These are phyloP conservation scores for Coemansia sp. DNA, from an alignment of 192 early-diverging fungal genomes.

Conservation along the genomic window DNA sequence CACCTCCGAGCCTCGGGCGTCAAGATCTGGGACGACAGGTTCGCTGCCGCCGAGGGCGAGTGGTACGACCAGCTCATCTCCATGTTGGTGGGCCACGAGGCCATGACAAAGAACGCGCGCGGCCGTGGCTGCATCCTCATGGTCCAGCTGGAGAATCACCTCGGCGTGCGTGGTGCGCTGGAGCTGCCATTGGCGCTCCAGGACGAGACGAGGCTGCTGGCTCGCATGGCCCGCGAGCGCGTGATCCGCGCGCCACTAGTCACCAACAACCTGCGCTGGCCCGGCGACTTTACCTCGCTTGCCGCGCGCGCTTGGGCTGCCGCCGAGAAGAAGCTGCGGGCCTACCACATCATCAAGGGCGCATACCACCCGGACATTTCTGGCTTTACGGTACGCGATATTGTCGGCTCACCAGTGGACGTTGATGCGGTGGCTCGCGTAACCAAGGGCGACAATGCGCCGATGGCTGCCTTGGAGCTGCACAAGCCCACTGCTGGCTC, in stretches of 20 bases:
- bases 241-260: conserved; percentile 82
- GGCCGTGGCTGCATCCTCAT: conserved; percentile 72
- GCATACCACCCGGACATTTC: conserved; percentile 35
- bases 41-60: conserved; percentile 70
- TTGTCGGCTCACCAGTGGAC: conserved; percentile 21
- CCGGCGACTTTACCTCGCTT: conserved; percentile 32
- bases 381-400: conserved; percentile 35
- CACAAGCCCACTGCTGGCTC: background rate
- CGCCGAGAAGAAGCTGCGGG: conserved; percentile 30
- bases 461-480: conserved; percentile 48
- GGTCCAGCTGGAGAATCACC: conserved; percentile 85
- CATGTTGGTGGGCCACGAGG: conserved; percentile 77
- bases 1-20: conserved; percentile 69
- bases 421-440: conserved; percentile 19
- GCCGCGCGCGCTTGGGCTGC: conserved; percentile 20
- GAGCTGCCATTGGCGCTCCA: conserved; percentile 72
- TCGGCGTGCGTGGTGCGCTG: conserved; percentile 61
- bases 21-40: conserved; percentile 71
- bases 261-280: conserved; percentile 71
- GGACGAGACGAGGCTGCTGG: conserved; percentile 81
- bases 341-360: conserved; percentile 30
- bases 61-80: conserved; percentile 78
- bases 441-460: conserved; percentile 35
- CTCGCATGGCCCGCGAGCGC: conserved; percentile 74
- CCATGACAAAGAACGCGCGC: conserved; percentile 60